phyloP scores from a whole-genome alignment of 108 stramenopile species.

The Cylindrotheca fusiformis region DNA sequence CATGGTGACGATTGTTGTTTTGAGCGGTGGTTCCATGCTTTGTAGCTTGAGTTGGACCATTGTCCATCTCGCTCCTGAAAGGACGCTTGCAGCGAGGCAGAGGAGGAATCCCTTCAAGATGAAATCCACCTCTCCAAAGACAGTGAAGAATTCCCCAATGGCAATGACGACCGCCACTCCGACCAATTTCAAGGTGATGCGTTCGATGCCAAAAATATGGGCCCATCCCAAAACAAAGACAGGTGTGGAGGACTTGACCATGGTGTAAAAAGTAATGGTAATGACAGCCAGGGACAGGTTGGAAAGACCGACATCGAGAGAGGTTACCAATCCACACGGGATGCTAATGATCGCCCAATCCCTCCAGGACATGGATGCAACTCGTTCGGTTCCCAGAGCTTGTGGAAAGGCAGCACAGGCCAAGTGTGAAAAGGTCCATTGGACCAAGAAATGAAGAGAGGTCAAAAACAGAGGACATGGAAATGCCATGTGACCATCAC shows the following conservation, averaged over 20 bases:
- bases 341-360: conserved; percentile 58
- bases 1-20: conserved; percentile 82
- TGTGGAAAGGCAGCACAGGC: conserved; percentile 51
- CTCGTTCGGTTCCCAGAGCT: conserved; percentile 55
- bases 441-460: conserved; percentile 75
- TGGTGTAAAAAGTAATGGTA: conserved; percentile 84
- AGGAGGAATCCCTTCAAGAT: conserved; percentile 60
- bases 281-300: conserved; percentile 80
- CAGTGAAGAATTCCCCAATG: conserved; percentile 75
- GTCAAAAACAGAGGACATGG: conserved; percentile 87
- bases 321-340: conserved; percentile 82
- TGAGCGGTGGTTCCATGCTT: conserved; percentile 73
- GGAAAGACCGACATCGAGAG: conserved; percentile 75
- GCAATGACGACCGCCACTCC: conserved; percentile 66
- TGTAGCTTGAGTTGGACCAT: conserved; percentile 81
- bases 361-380: conserved; percentile 70
- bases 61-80: conserved; percentile 84
- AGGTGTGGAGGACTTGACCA: conserved; percentile 86
- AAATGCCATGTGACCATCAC: conserved; percentile 60
- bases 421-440: conserved; percentile 71
- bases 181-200: conserved; percentile 71
- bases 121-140: conserved; percentile 51
- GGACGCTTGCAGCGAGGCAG: conserved; percentile 56
- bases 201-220: conserved; percentile 77
- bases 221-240: conserved; percentile 83